phyloP scores from a whole-genome alignment of 768 basidiomycete species.

The Rossbeevera mucosa region DNA sequence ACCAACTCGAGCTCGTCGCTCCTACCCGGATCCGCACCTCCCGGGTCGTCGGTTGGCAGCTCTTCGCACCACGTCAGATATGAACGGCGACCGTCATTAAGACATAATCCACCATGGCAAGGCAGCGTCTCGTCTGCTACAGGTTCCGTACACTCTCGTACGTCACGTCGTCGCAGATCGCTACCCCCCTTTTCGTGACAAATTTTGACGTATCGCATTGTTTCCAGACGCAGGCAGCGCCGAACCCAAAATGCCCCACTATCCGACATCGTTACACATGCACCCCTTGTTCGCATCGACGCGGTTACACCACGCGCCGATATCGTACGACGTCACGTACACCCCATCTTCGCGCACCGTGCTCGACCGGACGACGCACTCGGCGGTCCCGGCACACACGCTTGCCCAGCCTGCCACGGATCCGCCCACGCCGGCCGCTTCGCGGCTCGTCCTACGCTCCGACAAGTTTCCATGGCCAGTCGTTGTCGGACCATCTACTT shows the following conservation, averaged over 20 bases:
- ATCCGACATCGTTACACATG: constrained; percentile 45
- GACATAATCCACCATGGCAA: constrained; percentile 46
- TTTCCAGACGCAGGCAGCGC: constrained; percentile 19
- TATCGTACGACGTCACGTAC: constrained; percentile 55
- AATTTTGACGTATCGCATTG: neutral
- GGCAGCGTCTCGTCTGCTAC: constrained; percentile 36
- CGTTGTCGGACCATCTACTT: constrained; percentile 38
- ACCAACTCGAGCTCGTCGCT: constrained; percentile 52
- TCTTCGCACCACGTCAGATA: constrained; percentile 36
- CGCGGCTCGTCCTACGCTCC: constrained; percentile 48
- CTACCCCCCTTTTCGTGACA: neutral
- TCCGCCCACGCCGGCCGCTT: constrained; percentile 44
- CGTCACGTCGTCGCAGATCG: constrained; percentile 16
- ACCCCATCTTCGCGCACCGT: constrained; percentile 56
- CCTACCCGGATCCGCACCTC: constrained; percentile 36
- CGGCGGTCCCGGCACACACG: constrained; percentile 50
- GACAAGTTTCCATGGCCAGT: constrained; percentile 62
- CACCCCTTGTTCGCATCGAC: constrained; percentile 60
- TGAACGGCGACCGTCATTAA: constrained; percentile 44
- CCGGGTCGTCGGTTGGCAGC: constrained; percentile 37
- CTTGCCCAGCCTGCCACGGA: constrained; percentile 63
- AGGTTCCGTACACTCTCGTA: constrained; percentile 39
- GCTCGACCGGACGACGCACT: constrained; percentile 50
- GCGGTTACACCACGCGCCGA: constrained; percentile 53
- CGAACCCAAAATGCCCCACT: constrained; percentile 20